phyloP scores from a whole-genome alignment of 257 asterid genomes.

The Apocynum venetum region DNA sequence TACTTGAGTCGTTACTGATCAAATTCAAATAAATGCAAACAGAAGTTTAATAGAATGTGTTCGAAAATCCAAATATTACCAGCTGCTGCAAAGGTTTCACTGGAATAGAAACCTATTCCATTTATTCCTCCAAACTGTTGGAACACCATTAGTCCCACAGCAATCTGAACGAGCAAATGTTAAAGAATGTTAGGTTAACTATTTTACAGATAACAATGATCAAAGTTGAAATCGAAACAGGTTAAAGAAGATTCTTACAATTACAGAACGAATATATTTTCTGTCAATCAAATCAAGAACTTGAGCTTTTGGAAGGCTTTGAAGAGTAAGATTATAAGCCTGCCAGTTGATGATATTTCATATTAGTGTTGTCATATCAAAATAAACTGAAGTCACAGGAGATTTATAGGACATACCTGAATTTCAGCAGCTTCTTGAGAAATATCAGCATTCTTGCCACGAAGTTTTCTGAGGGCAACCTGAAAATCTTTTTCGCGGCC shows the following conservation, averaged over 20 bases:
- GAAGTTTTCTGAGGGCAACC: constrained; percentile 52
- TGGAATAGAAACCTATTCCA: constrained; percentile 70
- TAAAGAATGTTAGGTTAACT: not conserved
- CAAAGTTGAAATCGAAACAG: not conserved
- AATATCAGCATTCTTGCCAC: constrained; percentile 59
- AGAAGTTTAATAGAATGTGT: not conserved
- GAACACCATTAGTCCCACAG: constrained; percentile 75
- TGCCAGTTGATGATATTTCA: constrained; percentile 13
- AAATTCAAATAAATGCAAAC: not conserved
- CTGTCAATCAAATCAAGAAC: constrained; percentile 46
- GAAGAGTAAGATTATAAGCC: constrained; percentile 45
- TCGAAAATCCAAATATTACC: constrained; percentile 28
- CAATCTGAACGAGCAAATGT: constrained; percentile 37
- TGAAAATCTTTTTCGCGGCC: constrained; percentile 65
- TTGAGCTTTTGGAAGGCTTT: constrained; percentile 50
- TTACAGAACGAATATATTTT: constrained; percentile 59
- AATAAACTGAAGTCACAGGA: not conserved
- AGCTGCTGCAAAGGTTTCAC: constrained; percentile 69
- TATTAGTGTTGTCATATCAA: not conserved
- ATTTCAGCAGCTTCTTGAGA: constrained; percentile 72
- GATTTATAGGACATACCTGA: constrained; percentile 30
- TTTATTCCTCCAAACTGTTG: constrained; percentile 80
- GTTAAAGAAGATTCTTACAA: constrained; percentile 36
- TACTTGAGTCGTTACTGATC: constrained; percentile 6
- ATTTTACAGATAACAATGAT: not conserved